These are phyloP conservation scores for Penicillium sp. DNA, from an alignment of 2,329 filamentous ascomycete species.

Conservation along the genomic window DNA sequence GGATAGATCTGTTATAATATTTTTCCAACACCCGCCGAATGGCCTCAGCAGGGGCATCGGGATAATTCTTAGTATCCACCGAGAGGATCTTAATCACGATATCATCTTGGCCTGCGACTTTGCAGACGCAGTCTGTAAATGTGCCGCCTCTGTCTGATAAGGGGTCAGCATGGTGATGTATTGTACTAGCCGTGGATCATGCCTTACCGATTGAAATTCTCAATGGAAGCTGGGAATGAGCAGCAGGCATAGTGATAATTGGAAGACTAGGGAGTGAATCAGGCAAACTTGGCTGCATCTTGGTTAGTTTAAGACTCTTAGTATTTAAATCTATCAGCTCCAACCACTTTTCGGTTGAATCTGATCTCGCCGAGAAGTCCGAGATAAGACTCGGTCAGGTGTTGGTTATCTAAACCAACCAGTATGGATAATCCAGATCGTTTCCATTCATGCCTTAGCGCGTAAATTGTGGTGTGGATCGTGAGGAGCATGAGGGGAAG, in stretches of 20 bases:
- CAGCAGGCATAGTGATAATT: constrained; percentile 69
- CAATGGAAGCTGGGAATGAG: background rate
- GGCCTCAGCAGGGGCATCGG: constrained; percentile 72
- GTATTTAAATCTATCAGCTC: background rate
- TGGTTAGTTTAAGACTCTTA: too few species aligned
- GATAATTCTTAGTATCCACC: constrained; percentile 33
- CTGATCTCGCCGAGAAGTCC: background rate
- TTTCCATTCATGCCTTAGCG: too few species aligned
- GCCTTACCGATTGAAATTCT: background rate
- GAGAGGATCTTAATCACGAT: constrained; percentile 38
- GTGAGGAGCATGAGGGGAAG: background rate
- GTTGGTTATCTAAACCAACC: too few species aligned
- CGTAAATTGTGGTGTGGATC: too few species aligned
- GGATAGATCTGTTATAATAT: constrained; percentile 22
- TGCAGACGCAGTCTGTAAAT: constrained; percentile 35
- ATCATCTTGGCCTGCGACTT: constrained; percentile 27
- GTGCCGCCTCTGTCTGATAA: constrained; percentile 31
- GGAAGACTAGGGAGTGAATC: background rate
- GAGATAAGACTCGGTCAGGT: background rate
- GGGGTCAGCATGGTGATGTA: background rate
- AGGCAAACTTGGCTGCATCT: background rate
- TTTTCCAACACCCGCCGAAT: constrained; percentile 71
- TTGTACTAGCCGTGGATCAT: background rate
- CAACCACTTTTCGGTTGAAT: background rate
- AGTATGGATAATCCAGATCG: too few species aligned